Base-by-base conservation (phyloP, 1,284 basidiomycete species). In the Gymnopus androsaceus region DNA sequence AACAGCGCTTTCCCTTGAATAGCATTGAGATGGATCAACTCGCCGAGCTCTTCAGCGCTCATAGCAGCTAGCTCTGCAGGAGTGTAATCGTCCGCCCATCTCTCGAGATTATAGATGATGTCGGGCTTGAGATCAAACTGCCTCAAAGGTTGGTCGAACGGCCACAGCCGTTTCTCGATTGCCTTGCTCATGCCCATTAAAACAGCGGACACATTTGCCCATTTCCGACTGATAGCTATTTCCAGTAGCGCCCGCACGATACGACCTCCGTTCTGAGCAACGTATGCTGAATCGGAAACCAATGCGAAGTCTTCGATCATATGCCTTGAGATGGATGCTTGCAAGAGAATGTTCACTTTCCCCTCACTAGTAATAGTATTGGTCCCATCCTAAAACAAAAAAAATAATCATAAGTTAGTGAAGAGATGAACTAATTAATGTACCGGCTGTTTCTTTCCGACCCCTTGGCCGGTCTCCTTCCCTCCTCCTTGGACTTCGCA, bases 311-410 rank as follows among this genome's bases (percentile, higher is more conserved):
- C 97, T 59, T 98, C 92, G 23, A 98, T 78, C 42, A 78, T 80
- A 21, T 85, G 80, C 51, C 82, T 77, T 23, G 94, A 98, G 59
- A 99, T 94, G 70, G 87, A 92, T 3, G 87, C 90, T 73, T 99
- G 97, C 25, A 99, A 78, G 31, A 99, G 79, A 57, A 99, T 93
- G 70, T 98, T 99, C 72, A 97, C 94, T 77, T 99, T 99, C 19
- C 38, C 73, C 30, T 71, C 70, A 45, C 66, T 83, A n/a, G 87
- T 91, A 57, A 91, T 85, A 4, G 19, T 17, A 14, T n/a, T n/a
- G n/a, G 85, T 83, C 4, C 90, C 91, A 19, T 84, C 90, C 84
- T 93, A 67, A 28, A 41, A 21, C 27, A 9, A 28, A 12, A 23
- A 27, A 9, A 36, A 42, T n/a, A 21, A n/a, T 33, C 63, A 73